Evolutionary conservation across 805 yeast species (phyloP).

Genomic region (Saturnispora gosingensis): DNA sequence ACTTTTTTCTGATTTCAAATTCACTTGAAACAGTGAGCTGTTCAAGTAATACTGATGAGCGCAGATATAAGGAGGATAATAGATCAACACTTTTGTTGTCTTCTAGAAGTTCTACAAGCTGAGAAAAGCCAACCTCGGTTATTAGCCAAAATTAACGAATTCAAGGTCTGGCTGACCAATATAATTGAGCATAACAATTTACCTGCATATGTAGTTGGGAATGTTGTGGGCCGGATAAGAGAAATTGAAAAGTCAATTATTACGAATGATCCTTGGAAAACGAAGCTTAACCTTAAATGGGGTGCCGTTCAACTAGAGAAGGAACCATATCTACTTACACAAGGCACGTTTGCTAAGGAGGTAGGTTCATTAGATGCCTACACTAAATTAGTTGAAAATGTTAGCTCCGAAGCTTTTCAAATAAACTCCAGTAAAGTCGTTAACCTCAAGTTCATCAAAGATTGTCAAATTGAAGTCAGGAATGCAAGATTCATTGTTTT

Average conservation of each 20-base stretch:
- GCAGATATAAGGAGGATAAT: conserved; percentile 15
- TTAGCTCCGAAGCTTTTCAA: neutral
- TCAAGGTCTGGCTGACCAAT: conserved; percentile 16
- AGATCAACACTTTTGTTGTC: conserved; percentile 8
- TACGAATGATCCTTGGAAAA: neutral
- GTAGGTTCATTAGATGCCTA: neutral
- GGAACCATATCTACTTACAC: neutral
- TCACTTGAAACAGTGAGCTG: neutral
- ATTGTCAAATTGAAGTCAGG: neutral
- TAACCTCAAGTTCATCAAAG: neutral
- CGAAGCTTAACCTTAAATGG: neutral
- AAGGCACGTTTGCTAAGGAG: neutral
- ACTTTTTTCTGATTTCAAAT: neutral
- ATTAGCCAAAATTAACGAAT: neutral
- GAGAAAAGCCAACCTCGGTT: neutral
- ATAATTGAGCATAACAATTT: conserved; percentile 10
- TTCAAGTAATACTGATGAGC: conserved; percentile 6
- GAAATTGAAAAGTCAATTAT: conserved; percentile 5
- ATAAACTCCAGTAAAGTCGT: neutral
- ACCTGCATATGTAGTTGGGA: conserved; percentile 22
- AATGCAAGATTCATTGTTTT: neutral
- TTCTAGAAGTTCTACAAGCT: neutral
- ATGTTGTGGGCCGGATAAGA: conserved; percentile 15
- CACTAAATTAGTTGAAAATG: neutral
- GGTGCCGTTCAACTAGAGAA: neutral